A percentile compares a stretch with the other conserved stretches of the same genome.
These are phyloP conservation scores for Candida sakaeoensis DNA, from an alignment of 805 yeast species.

Conservation along the genomic window DNA sequence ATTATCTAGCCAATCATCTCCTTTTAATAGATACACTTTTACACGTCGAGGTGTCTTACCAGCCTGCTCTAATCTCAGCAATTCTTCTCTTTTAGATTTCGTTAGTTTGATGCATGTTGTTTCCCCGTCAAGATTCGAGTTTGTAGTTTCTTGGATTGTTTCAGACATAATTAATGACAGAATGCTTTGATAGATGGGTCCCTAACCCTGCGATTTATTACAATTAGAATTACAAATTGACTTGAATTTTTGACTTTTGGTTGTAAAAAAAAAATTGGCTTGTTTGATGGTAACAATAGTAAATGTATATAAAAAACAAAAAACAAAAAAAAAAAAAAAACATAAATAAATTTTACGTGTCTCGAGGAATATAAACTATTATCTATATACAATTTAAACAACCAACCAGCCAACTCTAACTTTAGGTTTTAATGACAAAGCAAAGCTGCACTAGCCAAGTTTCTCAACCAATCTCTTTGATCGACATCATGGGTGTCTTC, in stretches of 20 bases:
- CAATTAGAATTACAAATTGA: too few relatives aligned
- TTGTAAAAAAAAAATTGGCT: background rate
- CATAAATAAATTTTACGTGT: conserved; percentile 1
- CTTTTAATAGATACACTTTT: conserved; percentile 79
- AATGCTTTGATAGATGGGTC: too few relatives aligned
- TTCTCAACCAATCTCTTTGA: conserved; percentile 81
- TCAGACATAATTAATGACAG: conserved; percentile 1
- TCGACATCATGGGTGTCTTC: conserved; percentile 99
- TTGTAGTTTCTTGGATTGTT: background rate
- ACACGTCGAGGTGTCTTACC: conserved; percentile 62
- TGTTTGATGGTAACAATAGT: too few relatives aligned
- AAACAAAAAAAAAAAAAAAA: too few relatives aligned
- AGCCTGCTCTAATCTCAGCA: conserved; percentile 1
- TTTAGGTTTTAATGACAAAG: conserved; percentile 23
- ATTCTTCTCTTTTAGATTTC: conserved; percentile 2
- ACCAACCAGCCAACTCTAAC: too few relatives aligned
- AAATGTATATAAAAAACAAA: too few relatives aligned
- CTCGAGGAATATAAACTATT: background rate
- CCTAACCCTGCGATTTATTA: too few relatives aligned
- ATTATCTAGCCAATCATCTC: conserved; percentile 84
- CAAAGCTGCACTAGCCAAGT: conserved; percentile 71
- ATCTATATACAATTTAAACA: background rate
- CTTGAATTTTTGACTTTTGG: background rate
- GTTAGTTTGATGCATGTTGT: background rate
- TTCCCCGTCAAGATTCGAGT: background rate